phyloP scores from a whole-genome alignment of 352 stramenopile genomes.

The Globisporangium carolinianum region DNA sequence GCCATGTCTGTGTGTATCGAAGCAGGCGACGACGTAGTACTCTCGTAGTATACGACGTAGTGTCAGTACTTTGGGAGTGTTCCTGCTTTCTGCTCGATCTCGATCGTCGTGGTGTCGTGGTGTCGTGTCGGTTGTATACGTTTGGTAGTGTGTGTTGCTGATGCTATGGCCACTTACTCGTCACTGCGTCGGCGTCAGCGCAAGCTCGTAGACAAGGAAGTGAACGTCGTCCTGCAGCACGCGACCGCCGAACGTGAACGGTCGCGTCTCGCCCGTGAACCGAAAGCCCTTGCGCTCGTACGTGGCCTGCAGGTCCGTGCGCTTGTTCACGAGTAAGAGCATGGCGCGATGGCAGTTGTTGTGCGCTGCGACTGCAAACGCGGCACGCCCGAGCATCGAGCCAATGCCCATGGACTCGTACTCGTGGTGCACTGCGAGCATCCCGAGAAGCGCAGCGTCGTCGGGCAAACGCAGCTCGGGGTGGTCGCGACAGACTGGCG shows the following conservation, averaged over 20 bases:
- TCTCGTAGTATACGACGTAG: too few species aligned
- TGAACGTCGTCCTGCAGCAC: conserved; percentile 7
- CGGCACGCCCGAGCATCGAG: conserved; percentile 1
- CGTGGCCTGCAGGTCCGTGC: conserved; percentile 5
- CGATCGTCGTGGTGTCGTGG: too few species aligned
- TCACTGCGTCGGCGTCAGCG: too few species aligned
- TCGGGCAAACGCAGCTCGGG: neutral
- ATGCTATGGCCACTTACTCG: too few species aligned
- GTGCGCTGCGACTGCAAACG: conserved; percentile 1
- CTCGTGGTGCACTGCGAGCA: conserved; percentile 8
- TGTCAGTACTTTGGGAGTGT: too few species aligned
- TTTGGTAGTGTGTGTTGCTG: too few species aligned
- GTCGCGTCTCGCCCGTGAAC: conserved; percentile 5
- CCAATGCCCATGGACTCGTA: conserved; percentile 7
- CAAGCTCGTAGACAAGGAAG: conserved; percentile 9
- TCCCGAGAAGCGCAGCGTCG: conserved; percentile 1
- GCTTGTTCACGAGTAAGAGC: conserved; percentile 12
- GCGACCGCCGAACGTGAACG: conserved; percentile 4
- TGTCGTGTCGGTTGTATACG: too few species aligned
- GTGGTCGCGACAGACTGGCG: neutral
- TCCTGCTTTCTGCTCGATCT: too few species aligned
- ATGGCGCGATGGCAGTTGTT: conserved; percentile 1
- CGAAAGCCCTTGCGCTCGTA: conserved; percentile 9
- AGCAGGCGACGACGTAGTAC: too few species aligned
- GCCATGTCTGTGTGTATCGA: too few species aligned